Evolutionary conservation across 1,139 yeast species (phyloP).

Genomic region (Debaryomycetaceae sp.): DNA sequence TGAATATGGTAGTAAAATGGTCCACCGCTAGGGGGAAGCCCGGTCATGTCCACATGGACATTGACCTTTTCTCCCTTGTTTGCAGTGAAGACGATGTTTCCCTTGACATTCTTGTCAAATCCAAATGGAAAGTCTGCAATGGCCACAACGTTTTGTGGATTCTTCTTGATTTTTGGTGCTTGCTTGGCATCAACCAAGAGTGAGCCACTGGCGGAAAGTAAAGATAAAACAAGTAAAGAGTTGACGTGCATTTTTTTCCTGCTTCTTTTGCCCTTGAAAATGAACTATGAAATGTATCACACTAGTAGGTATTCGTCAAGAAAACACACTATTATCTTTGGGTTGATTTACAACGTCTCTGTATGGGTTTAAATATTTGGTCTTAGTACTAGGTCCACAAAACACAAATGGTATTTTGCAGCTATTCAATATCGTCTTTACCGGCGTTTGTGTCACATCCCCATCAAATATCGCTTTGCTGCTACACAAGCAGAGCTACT

Average conservation of each 20-base stretch:
- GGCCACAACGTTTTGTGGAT: constrained; percentile 48
- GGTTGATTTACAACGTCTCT: neutral
- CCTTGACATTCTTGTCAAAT: constrained; percentile 35
- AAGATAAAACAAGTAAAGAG: constrained; percentile 5
- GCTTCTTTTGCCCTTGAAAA: neutral
- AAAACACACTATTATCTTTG: neutral
- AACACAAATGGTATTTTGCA: neutral
- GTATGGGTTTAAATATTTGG: neutral
- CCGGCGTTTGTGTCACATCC: neutral
- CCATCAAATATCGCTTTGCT: neutral
- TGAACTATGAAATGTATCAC: neutral
- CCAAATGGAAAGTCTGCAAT: constrained; percentile 57
- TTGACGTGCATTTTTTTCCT: constrained; percentile 2
- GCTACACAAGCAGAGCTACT: neutral
- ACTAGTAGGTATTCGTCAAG: neutral
- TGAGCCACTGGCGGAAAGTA: constrained; percentile 3
- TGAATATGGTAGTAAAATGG: constrained; percentile 61
- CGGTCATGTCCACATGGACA: constrained; percentile 58
- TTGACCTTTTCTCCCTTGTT: constrained; percentile 46
- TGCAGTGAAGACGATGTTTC: constrained; percentile 50
- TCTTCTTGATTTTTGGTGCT: constrained; percentile 38
- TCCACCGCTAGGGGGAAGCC: constrained; percentile 54
- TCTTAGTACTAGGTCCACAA: constrained; percentile 1
- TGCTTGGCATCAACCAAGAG: constrained; percentile 23
- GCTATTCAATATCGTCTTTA: neutral